A percentile compares a stretch with the other conserved stretches of the same genome.
Evolutionary conservation across 306 rosid genomes (phyloP).

Genomic region (Cucumis cinereus): DNA sequence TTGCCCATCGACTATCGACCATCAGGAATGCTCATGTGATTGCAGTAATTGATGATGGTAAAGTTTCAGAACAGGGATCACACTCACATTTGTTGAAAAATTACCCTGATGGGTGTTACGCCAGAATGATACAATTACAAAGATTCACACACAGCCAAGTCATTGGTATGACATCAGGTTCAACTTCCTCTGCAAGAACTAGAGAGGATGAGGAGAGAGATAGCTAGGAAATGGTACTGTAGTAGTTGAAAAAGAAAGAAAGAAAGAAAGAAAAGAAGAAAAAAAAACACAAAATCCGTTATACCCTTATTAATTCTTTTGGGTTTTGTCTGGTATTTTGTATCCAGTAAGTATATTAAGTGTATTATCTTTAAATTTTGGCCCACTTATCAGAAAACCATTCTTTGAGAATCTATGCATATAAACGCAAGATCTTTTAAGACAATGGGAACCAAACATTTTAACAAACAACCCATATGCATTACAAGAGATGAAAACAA

Average conservation of each 20-base stretch:
- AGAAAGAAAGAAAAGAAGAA: conserved; percentile 1
- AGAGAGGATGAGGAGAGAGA: conserved; percentile 57
- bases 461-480: background rate
- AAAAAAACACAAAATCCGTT: conserved; percentile 31
- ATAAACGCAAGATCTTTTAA: background rate
- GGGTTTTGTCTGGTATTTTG: conserved; percentile 21
- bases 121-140: conserved; percentile 87
- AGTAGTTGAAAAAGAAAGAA: background rate
- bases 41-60: conserved; percentile 97
- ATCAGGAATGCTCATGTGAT: conserved; percentile 70
- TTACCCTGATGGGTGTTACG: conserved; percentile 75
- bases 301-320: conserved; percentile 25
- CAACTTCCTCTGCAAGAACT: conserved; percentile 59
- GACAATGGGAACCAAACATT: background rate
- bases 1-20: conserved; percentile 82
- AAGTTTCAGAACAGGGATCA: conserved; percentile 96
- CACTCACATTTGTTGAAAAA: conserved; percentile 90
- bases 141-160: conserved; percentile 73
- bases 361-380: conserved; percentile 27
- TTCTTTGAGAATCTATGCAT: background rate
- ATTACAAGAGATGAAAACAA: background rate
- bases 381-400: background rate
- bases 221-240: conserved; percentile 18
- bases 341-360: conserved; percentile 34
- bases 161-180: conserved; percentile 78